Base-by-base conservation (phyloP, 2,329 filamentous ascomycete genomes). In the Grosmannia serpens region DNA sequence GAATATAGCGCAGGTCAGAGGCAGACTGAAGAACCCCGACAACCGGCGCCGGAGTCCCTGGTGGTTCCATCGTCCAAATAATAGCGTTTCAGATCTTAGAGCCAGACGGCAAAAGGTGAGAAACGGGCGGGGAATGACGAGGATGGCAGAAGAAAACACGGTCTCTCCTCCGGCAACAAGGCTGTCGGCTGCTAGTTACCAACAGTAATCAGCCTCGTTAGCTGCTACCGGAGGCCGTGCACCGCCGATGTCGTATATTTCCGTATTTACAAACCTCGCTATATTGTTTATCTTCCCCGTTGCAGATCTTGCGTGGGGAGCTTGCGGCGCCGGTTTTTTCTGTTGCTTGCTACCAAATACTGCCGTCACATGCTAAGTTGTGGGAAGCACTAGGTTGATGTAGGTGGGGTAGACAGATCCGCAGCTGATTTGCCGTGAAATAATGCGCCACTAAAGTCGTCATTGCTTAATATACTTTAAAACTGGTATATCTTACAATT, bases 1-100 rank as follows among this genome's bases (percentile, higher is more conserved):
- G 83, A 38, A 84, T 74, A 65, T 84, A 86, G 55, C 74, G 71
- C 51, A 86, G 71, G 63, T 81, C 77, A 52, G 58, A 31, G 15
- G 52, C 24, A 26, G 41, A 20, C n/a, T 8, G 53, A 26, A 22
- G 31, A 1, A 15, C 5, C 17, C 27, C 33, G 7, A 31, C 22
- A n/a, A n/a, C 44, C 22, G 22, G n/a, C 22, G 13, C 29, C 20
- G 13, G 31, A 7, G 4, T n/a, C 7, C 7, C 22, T 20, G 54
- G 27, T 17, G 55, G 5, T n/a, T 13, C 22, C 55, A 41, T 50
- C 27, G n/a, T 20, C 9, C 20, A 8, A 17, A 11, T 31, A 17
- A 11, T 31, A 24, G n/a, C 33, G 3, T 9, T 11, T n/a, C 10
- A 7, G 10, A 13, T 26, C n/a, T 13, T 22, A 27, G 13, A 17